These are phyloP conservation scores for Amanita rubescens DNA, from an alignment of 768 basidiomycete genomes.

Conservation along the genomic window DNA sequence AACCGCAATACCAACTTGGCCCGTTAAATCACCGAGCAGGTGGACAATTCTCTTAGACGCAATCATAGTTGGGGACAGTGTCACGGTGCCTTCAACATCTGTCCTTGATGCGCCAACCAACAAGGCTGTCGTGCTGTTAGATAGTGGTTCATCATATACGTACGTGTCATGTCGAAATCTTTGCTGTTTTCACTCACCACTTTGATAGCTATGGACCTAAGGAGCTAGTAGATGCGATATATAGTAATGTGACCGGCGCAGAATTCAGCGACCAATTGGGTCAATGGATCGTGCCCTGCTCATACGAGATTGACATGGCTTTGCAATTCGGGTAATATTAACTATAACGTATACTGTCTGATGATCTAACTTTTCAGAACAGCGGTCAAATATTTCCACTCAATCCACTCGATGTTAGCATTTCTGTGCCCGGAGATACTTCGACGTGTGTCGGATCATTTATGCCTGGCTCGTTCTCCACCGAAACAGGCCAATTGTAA, in stretches of 20 bases:
- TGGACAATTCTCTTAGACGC: slow-evolving; percentile 79
- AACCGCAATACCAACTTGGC: slow-evolving; percentile 67
- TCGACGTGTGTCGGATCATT: slow-evolving; percentile 67
- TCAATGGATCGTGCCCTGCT: slow-evolving; percentile 72
- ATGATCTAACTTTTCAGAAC: slow-evolving; percentile 7
- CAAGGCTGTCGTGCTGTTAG: slow-evolving; percentile 69
- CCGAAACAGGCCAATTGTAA: slow-evolving; percentile 63
- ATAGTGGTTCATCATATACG: slow-evolving; percentile 81
- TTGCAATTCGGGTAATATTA: slow-evolving; percentile 63
- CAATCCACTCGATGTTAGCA: slow-evolving; percentile 72
- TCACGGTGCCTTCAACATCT: slow-evolving; percentile 43
- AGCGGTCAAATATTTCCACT: slow-evolving; percentile 72
- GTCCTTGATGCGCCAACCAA: slow-evolving; percentile 54
- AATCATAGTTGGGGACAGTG: slow-evolving; percentile 49
- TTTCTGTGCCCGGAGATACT: slow-evolving; percentile 35
- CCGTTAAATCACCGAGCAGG: slow-evolving; percentile 48
- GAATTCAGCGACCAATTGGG: slow-evolving; percentile 40
- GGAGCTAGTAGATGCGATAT: slow-evolving; percentile 62
- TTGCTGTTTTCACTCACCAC: slow-evolving; percentile 3
- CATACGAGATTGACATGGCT: slow-evolving; percentile 68
- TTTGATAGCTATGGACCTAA: slow-evolving; percentile 56
- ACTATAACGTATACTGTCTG: no score
- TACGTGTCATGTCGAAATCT: slow-evolving; percentile 25
- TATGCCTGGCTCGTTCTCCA: slow-evolving; percentile 51
- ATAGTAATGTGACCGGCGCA: slow-evolving; percentile 59